Evolutionary conservation across 2,329 filamentous ascomycete genomes (phyloP), one percentile per base, ranked within the genome.

Genomic region (Colletotrichum incanum): DNA sequence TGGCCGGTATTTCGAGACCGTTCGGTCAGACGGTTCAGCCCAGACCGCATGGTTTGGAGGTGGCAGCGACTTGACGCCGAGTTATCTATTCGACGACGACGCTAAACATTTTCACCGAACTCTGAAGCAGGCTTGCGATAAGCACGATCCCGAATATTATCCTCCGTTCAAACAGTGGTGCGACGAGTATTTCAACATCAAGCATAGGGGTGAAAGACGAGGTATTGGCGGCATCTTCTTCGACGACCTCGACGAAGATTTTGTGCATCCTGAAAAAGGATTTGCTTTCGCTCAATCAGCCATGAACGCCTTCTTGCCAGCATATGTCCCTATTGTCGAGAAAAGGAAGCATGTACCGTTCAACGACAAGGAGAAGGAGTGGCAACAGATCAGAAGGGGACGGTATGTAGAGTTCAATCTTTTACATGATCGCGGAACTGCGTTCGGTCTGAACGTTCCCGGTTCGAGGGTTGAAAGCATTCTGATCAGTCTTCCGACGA

Each of bases 1-100:
- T 86, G 98, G 98, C 86, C 91, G 96, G 67, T 99, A 98, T 84
- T 98, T 99, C 79, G 96, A 99, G 86, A 98, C 96, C 93, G 93
- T 72, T 93, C 95, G 77, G 89, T 93, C 11, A 26, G 92, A 96
- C 77, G 94, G 93, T 49, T 93, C 87, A 75, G 92, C 87, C 65
- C 94, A 96, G 75, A 93, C 95, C 11, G 98, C 96, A 95, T 98
- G 96, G 96, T 99, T 98, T 78, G 96, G 96, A 74, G 96, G 96
- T 60, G 96, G 96, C 65, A 95, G 94, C 62, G 96, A 99, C 82
- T 84, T 99, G 75, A 98, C 96, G 18, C 96, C 96, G 0, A 91
- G 89, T 50, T 98, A 98, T 80, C 89, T 98, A 37, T 98, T 97
- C 83, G 95, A 98, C 76, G 96, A 98, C 81, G 96, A 99, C 81